Evolutionary conservation across 257 asterid species (phyloP), one percentile per base, ranked within the genome.

Genomic region (Przewalskia tangutica): DNA sequence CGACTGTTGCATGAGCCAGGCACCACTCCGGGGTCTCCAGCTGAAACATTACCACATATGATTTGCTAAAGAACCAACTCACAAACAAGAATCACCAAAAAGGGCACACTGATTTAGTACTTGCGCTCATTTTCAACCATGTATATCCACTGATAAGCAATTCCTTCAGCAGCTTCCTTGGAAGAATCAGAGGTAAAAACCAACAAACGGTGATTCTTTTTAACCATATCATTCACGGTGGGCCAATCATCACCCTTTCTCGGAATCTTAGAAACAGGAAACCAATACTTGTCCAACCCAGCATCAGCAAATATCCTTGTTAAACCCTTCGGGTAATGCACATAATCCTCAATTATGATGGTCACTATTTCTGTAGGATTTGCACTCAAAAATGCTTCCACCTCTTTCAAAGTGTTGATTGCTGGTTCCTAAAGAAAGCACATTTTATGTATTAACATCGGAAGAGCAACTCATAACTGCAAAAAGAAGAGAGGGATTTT

Each of bases 121-220:
- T 88, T 86, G 94, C 99, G 18, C 83, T 92, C 97, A 71, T 94
- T 95, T 87, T 95, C 99, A 83, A 94, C 91, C 97, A 95, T 94
- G 91, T 95, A 93, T 85, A 82, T 94, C 99, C 99, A 95, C 83
- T 95, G 98, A 83, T 94, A 92, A 40, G 99, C 97, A 56, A 95
- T 86, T 84, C 94, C 99, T 91, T 95, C 99, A 54, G 83, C 67
- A 20, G 94, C 90, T 88, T 95, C 99, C 82, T 95, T 94, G 4
- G 97, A 92, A 66, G 97, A 88, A 89, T 95, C 99, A 77, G 98
- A 95, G 65, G 99, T 95, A 81, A 95, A 95, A 90, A 95, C 99
- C 17, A 95, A 85, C 75, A 94, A 81, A 65, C 98, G 92, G 53
- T 94, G 68, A 84, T 94, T 95, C 59, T 89, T 84, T 82, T 88